phyloP scores from a whole-genome alignment of 1,139 yeast species.

The Hanseniaspora sp. region DNA sequence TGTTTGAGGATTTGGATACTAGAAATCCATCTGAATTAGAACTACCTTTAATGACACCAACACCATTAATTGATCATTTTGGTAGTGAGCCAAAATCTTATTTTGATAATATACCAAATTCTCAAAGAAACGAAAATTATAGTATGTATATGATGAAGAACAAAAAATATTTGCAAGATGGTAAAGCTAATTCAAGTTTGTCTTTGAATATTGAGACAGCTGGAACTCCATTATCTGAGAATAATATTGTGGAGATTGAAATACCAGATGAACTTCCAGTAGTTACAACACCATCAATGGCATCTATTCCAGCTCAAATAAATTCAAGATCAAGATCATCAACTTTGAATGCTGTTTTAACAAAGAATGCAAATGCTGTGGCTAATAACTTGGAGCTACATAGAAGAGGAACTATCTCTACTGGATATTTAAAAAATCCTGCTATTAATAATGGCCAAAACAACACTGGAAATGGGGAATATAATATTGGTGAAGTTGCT shows the following conservation, averaged over 20 bases:
- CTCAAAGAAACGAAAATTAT: constrained; percentile 7
- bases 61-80: constrained; percentile 10
- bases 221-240: constrained; percentile 25
- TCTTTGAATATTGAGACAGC: constrained; percentile 21
- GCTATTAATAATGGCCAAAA: background rate
- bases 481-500: background rate
- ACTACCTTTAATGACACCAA: constrained; percentile 24
- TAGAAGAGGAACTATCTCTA: constrained; percentile 21
- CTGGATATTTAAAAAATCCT: constrained; percentile 13
- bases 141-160: constrained; percentile 13
- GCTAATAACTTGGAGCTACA: constrained; percentile 18
- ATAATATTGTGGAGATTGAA: constrained; percentile 34
- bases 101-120: constrained; percentile 1
- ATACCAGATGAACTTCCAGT: constrained; percentile 41
- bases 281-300: constrained; percentile 21
- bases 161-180: constrained; percentile 10
- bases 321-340: constrained; percentile 28
- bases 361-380: constrained; percentile 20
- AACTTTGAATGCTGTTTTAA: constrained; percentile 16
- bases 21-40: constrained; percentile 25
- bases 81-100: constrained; percentile 14
- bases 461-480: background rate
- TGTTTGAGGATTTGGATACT: constrained; percentile 45
- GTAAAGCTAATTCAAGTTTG: background rate
- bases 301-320: constrained; percentile 16